Percentiles rank a stretch among this genome's conserved stretches.
Conservation (phyloP, 1,284 basidiomycete genomes). For the Melampsora americana region DNA sequence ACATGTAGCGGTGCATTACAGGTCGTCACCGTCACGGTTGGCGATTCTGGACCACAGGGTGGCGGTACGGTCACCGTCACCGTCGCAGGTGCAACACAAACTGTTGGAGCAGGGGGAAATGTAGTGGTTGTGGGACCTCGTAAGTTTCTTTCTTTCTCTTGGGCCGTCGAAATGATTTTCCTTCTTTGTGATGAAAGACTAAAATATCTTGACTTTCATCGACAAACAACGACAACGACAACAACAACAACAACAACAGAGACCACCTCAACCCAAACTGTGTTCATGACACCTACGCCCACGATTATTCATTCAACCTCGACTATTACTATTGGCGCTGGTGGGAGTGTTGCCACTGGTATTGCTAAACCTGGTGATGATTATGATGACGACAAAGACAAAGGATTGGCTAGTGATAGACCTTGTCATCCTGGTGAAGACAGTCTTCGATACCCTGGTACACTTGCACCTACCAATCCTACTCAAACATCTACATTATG, state of each 20-base stretch:
- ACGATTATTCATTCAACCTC: constrained; percentile 32
- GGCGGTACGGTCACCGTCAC: constrained; percentile 32
- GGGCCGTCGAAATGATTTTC: background rate
- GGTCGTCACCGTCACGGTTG: constrained; percentile 29
- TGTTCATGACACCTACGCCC: constrained; percentile 8
- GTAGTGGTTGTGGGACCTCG: too few species aligned
- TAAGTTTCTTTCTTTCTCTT: background rate
- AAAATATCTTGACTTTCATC: background rate
- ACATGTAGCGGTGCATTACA: constrained; percentile 3
- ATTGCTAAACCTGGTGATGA: background rate
- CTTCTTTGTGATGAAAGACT: background rate
- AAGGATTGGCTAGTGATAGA: constrained; percentile 26
- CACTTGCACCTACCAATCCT: constrained; percentile 30
- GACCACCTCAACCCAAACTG: constrained; percentile 25
- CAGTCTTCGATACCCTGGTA: constrained; percentile 19
- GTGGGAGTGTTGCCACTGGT: background rate
- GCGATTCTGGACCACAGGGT: background rate
- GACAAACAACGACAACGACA: too few species aligned
- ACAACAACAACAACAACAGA: constrained; percentile 2
- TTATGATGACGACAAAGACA: too few species aligned
- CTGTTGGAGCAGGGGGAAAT: background rate
- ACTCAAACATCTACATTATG: constrained; percentile 39
- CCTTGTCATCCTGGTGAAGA: constrained; percentile 38
- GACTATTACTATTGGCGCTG: background rate
- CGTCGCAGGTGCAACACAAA: constrained; percentile 28